Conservation (phyloP, 2,329 filamentous ascomycete species). For the Colletotrichum sp. region DNA sequence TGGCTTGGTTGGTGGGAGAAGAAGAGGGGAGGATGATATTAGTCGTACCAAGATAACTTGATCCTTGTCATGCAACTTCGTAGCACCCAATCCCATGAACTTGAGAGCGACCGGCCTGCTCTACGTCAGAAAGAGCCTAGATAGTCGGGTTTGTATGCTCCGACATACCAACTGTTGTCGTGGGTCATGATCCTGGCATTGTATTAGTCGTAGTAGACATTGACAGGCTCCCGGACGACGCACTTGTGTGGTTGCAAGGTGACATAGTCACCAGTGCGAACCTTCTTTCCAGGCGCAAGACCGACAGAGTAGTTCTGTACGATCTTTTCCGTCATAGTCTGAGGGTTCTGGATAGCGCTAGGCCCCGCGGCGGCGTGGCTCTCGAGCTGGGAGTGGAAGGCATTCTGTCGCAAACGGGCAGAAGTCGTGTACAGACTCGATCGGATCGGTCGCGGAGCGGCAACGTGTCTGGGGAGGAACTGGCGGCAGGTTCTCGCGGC, state of each 20-base stretch:
- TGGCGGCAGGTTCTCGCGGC: constrained; percentile 42
- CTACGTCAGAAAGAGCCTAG: neutral
- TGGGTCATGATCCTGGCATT: constrained; percentile 69
- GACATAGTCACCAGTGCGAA: constrained; percentile 84
- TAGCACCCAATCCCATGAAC: constrained; percentile 44
- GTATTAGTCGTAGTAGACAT: constrained; percentile 41
- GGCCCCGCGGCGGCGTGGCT: constrained; percentile 51
- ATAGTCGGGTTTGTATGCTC: accelerated
- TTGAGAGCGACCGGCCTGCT: neutral
- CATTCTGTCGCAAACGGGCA: constrained; percentile 45
- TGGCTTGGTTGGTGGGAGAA: neutral
- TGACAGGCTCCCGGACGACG: constrained; percentile 23
- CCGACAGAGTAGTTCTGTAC: constrained; percentile 83
- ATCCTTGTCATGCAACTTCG: constrained; percentile 70
- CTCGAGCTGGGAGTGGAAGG: constrained; percentile 69
- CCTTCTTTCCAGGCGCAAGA: constrained; percentile 74
- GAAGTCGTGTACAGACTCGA: constrained; percentile 7
- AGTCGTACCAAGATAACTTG: constrained; percentile 73
- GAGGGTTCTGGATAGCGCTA: constrained; percentile 47
- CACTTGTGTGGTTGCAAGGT: constrained; percentile 65
- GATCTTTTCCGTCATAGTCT: constrained; percentile 93
- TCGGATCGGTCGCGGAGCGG: neutral
- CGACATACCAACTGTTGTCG: constrained; percentile 81
- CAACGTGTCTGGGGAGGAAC: constrained; percentile 46
- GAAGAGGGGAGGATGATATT: neutral